Evolutionary conservation across 2,329 filamentous ascomycete species (phyloP).

Genomic region (Ascochyta lentis): DNA sequence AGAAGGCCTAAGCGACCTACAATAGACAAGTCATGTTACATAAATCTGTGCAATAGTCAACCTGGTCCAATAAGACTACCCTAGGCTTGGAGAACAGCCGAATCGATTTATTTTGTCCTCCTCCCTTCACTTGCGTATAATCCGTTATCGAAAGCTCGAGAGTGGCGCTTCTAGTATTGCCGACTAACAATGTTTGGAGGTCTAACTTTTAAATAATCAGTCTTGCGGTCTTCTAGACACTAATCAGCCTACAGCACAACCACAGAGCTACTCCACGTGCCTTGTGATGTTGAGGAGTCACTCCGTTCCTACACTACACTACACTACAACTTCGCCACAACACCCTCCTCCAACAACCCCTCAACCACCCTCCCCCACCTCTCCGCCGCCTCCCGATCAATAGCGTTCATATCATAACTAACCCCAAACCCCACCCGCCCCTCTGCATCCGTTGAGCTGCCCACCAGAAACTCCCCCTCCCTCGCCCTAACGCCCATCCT

Average conservation of each 20-base stretch:
- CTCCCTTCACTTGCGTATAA: background rate
- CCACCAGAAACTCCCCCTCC: slow-evolving; percentile 56
- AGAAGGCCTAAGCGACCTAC: slow-evolving; percentile 47
- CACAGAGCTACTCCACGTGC: too few species aligned
- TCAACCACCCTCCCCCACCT: slow-evolving; percentile 43
- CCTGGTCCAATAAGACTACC: slow-evolving; percentile 44
- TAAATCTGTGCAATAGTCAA: slow-evolving; percentile 52
- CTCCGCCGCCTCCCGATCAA: slow-evolving; percentile 40
- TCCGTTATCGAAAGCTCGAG: too few species aligned
- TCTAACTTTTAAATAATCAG: too few species aligned
- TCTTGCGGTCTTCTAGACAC: too few species aligned
- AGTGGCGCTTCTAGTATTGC: too few species aligned
- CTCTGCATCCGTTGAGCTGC: slow-evolving; percentile 48
- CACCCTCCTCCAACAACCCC: slow-evolving; percentile 36
- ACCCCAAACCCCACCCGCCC: slow-evolving; percentile 49
- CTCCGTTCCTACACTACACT: too few species aligned
- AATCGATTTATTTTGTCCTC: slow-evolving; percentile 29
- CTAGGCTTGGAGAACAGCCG: slow-evolving; percentile 36
- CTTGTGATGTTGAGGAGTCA: too few species aligned
- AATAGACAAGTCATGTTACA: slow-evolving; percentile 47
- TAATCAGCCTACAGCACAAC: too few species aligned
- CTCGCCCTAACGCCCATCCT: slow-evolving; percentile 52
- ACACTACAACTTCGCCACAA: slow-evolving; percentile 4
- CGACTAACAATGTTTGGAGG: too few species aligned
- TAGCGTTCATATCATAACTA: slow-evolving; percentile 51